A percentile compares a stretch with the other conserved stretches of the same genome.
phyloP scores from a whole-genome alignment of 371 early-diverging fungal genomes.

The Syncephalastrum monosporum region DNA sequence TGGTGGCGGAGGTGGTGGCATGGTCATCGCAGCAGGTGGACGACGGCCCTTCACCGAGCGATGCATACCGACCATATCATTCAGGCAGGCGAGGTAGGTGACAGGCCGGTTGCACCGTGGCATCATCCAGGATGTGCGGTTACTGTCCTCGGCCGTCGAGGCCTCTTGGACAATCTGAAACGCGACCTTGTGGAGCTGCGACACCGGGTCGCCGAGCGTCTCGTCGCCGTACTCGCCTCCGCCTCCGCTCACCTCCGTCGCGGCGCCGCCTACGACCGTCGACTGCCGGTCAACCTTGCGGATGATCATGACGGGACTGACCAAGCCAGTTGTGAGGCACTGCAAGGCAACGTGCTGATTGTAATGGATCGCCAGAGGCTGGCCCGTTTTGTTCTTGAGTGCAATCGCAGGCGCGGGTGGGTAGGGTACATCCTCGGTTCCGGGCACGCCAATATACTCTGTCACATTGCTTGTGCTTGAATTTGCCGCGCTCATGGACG shows the following conservation, averaged over 20 bases:
- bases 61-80: slow-evolving; percentile 28
- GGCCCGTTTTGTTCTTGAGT: slow-evolving; percentile 37
- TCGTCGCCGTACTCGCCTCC: slow-evolving; percentile 51
- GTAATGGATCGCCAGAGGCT: slow-evolving; percentile 67
- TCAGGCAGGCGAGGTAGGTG: slow-evolving; percentile 24
- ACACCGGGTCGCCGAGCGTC: slow-evolving; percentile 59
- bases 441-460: slow-evolving; percentile 12
- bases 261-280: slow-evolving; percentile 57
- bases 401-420: slow-evolving; percentile 65
- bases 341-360: slow-evolving; percentile 78
- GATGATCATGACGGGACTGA: slow-evolving; percentile 73
- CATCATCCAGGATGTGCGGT: neutral
- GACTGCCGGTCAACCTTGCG: slow-evolving; percentile 75
- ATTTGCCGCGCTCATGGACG: slow-evolving; percentile 2
- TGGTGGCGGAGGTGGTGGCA: slow-evolving; percentile 4
- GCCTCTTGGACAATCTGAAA: slow-evolving; percentile 64
- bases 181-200: slow-evolving; percentile 86
- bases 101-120: slow-evolving; percentile 9
- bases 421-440: slow-evolving; percentile 16
- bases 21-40: neutral
- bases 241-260: neutral
- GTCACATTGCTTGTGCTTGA: neutral
- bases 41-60: slow-evolving; percentile 6
- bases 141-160: slow-evolving; percentile 3
- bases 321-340: slow-evolving; percentile 72